phyloP scores from a whole-genome alignment of 331 rosid species.

The Pyracantha coccinea region DNA sequence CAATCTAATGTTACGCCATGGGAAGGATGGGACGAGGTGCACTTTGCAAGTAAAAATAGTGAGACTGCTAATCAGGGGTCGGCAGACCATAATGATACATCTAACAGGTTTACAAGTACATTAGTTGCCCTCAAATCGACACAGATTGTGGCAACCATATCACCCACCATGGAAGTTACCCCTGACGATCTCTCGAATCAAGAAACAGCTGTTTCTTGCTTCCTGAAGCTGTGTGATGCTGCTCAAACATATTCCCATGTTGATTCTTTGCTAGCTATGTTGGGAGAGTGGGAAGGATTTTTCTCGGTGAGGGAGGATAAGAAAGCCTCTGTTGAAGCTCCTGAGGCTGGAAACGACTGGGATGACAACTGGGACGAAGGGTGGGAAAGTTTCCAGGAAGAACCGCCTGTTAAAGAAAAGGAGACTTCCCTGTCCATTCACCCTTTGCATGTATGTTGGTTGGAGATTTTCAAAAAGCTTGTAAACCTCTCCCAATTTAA shows the following conservation, averaged over 20 bases:
- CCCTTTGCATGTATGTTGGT: constrained; percentile 83
- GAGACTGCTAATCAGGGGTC: constrained; percentile 41
- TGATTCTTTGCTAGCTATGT: constrained; percentile 54
- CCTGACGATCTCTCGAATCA: constrained; percentile 56
- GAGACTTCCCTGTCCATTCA: constrained; percentile 32
- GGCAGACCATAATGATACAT: constrained; percentile 49
- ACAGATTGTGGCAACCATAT: constrained; percentile 69
- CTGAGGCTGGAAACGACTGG: constrained; percentile 76
- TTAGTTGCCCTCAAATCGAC: constrained; percentile 91
- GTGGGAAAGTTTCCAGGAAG: constrained; percentile 96
- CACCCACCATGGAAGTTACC: constrained; percentile 63
- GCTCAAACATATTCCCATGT: constrained; percentile 50
- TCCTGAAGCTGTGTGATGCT: constrained; percentile 57
- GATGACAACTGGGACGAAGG: constrained; percentile 92
- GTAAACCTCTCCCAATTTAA: constrained; percentile 37
- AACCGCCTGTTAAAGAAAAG: constrained; percentile 41
- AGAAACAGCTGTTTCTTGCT: constrained; percentile 75
- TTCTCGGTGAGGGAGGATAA: constrained; percentile 36
- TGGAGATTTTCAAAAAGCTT: constrained; percentile 58
- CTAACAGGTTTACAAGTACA: constrained; percentile 78
- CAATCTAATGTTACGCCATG: constrained; percentile 60
- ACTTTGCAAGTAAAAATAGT: constrained; percentile 31
- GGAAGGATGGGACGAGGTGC: constrained; percentile 89
- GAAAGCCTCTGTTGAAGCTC: constrained; percentile 38
- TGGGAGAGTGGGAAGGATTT: constrained; percentile 93